These are phyloP conservation scores for Ganoderma resinaceum DNA, from an alignment of 1,284 basidiomycete genomes.

Conservation along the genomic window DNA sequence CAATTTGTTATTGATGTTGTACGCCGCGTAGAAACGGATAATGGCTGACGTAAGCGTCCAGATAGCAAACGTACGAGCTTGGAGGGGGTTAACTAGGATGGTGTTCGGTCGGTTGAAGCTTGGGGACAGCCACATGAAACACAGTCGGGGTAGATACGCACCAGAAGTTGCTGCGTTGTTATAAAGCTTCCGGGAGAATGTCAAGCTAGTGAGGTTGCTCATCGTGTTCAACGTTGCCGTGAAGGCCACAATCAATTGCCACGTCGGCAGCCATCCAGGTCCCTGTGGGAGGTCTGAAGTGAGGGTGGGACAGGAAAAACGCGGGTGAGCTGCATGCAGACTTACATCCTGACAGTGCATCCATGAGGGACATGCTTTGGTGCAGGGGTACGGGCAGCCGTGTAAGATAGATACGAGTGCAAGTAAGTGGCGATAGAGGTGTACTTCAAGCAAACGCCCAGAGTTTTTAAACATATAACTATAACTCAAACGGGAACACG, in stretches of 20 bases:
- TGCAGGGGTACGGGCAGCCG: neutral
- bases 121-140: neutral
- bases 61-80: slow-evolving; percentile 86
- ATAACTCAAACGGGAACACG: neutral
- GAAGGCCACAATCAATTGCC: slow-evolving; percentile 83
- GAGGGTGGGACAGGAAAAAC: neutral
- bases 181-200: slow-evolving; percentile 82
- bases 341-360: slow-evolving; percentile 26
- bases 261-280: slow-evolving; percentile 81
- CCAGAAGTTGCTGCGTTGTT: slow-evolving; percentile 53
- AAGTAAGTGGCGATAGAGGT: neutral
- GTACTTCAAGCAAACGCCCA: neutral
- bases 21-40: slow-evolving; percentile 86
- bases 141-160: slow-evolving; percentile 12
- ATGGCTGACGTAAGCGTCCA: slow-evolving; percentile 90
- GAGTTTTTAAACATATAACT: neutral
- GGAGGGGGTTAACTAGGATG: slow-evolving; percentile 77
- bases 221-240: slow-evolving; percentile 85
- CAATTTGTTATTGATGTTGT: slow-evolving; percentile 84
- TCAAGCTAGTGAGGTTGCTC: slow-evolving; percentile 83
- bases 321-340: neutral
- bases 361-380: slow-evolving; percentile 18
- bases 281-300: slow-evolving; percentile 55
- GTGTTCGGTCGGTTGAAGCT: neutral
- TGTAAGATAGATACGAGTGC: neutral